These are phyloP conservation scores for Pythium volutum DNA, from an alignment of 352 stramenopile species.

Conservation along the genomic window DNA sequence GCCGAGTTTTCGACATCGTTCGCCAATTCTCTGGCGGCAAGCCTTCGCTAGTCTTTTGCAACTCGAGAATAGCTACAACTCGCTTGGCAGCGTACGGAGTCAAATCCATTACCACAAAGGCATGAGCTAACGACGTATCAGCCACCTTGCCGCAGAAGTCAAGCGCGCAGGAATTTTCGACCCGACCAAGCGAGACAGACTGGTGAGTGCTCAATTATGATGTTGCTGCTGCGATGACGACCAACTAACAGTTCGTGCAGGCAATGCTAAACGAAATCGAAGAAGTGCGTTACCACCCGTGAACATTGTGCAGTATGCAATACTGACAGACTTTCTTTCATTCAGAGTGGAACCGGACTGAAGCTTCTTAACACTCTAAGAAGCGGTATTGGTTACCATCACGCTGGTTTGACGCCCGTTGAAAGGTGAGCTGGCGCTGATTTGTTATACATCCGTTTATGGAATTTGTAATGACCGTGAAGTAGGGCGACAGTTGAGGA, in stretches of 20 bases:
- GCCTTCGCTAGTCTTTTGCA: slow-evolving; percentile 61
- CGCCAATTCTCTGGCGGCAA: slow-evolving; percentile 38
- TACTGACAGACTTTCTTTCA: background rate
- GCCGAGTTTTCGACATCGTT: slow-evolving; percentile 41
- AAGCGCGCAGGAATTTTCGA: slow-evolving; percentile 10
- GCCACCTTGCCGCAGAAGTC: slow-evolving; percentile 11
- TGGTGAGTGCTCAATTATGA: slow-evolving; percentile 1
- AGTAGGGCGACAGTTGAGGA: slow-evolving; percentile 28
- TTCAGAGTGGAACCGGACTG: background rate
- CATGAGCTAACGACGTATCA: background rate
- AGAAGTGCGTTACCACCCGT: background rate
- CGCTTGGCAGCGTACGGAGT: slow-evolving; percentile 29
- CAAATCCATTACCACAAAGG: background rate
- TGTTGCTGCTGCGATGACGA: background rate
- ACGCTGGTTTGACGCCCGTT: slow-evolving; percentile 26
- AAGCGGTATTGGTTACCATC: slow-evolving; percentile 37
- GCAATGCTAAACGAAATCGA: background rate
- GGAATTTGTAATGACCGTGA: background rate
- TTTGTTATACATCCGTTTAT: background rate
- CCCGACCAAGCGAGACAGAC: slow-evolving; percentile 13
- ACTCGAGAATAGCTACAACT: slow-evolving; percentile 27
- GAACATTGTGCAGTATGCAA: background rate
- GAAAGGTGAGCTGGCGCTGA: slow-evolving; percentile 24
- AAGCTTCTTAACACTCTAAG: slow-evolving; percentile 7
- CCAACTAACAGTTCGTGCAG: background rate